Percentiles rank a stretch among this genome's conserved stretches.
phyloP scores from a whole-genome alignment of 257 asterid species.

The Solanum paucissectum region DNA sequence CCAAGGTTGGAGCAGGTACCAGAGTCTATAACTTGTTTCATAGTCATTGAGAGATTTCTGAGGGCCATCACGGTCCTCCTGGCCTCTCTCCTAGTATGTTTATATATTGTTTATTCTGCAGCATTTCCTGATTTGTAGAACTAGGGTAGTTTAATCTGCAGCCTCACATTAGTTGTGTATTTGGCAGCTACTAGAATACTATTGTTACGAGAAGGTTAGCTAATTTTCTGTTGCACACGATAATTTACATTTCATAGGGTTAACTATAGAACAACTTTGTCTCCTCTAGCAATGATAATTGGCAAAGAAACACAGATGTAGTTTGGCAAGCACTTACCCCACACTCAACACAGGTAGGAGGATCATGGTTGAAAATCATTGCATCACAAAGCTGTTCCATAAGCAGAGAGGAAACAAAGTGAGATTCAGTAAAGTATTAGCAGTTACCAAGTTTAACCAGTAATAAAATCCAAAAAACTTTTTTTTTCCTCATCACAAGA shows the following conservation, averaged over 20 bases:
- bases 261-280: not conserved
- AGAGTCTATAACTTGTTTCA: not conserved
- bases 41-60: not conserved
- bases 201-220: not conserved
- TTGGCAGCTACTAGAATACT: not conserved
- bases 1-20: not conserved
- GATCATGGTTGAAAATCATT: constrained; percentile 92
- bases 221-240: not conserved
- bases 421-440: not conserved
- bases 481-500: not conserved
- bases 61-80: not conserved
- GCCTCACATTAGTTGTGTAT: not conserved
- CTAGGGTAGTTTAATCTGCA: not conserved
- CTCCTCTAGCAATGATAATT: not conserved
- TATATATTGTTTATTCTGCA: not conserved
- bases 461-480: not conserved
- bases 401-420: constrained; percentile 10
- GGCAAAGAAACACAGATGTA: not conserved
- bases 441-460: not conserved
- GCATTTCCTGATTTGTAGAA: not conserved
- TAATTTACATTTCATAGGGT: not conserved
- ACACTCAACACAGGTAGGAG: constrained; percentile 72
- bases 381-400: constrained; percentile 83
- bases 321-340: constrained; percentile 37
- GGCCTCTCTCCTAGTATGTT: not conserved